phyloP scores from a whole-genome alignment of 495 filamentous ascomycete genomes.

The Darksidea phi region DNA sequence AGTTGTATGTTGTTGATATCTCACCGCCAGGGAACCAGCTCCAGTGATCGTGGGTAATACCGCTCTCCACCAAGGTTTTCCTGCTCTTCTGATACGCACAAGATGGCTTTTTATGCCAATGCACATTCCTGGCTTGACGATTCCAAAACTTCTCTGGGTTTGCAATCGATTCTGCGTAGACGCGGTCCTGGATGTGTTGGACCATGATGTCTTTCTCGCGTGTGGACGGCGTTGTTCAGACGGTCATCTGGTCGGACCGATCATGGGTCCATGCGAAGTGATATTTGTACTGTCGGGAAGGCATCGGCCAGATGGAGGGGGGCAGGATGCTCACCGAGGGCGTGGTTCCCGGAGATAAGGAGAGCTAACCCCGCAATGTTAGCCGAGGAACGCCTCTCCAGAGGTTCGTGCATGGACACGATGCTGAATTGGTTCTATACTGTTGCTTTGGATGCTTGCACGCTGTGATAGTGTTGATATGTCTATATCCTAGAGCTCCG shows the following conservation, averaged over 20 bases:
- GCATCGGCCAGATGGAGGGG: slow-evolving; percentile 10
- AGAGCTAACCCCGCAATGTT: slow-evolving; percentile 17
- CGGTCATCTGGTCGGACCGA: not conserved
- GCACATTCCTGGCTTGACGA: slow-evolving; percentile 66
- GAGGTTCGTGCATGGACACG: too few relatives aligned
- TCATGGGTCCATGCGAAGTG: not conserved
- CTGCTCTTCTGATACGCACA: slow-evolving; percentile 47
- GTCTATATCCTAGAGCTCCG: too few relatives aligned
- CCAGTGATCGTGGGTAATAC: slow-evolving; percentile 61
- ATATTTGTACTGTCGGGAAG: slow-evolving; percentile 7
- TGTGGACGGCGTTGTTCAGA: not conserved
- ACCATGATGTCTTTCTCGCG: not conserved
- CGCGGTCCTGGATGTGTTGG: slow-evolving; percentile 40
- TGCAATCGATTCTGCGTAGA: slow-evolving; percentile 50
- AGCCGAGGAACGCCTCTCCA: too few relatives aligned
- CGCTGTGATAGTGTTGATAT: too few relatives aligned
- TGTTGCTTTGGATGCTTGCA: too few relatives aligned
- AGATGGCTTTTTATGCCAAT: slow-evolving; percentile 75
- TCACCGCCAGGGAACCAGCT: slow-evolving; percentile 87
- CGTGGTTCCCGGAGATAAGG: slow-evolving; percentile 2
- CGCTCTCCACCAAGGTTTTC: slow-evolving; percentile 50
- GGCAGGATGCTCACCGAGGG: slow-evolving; percentile 17
- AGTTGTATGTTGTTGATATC: slow-evolving; percentile 89
- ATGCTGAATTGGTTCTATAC: too few relatives aligned
- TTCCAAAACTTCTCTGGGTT: slow-evolving; percentile 75